Evolutionary conservation across 129 eudicot species (phyloP).

Genomic region (Flaveria ramosissima): DNA sequence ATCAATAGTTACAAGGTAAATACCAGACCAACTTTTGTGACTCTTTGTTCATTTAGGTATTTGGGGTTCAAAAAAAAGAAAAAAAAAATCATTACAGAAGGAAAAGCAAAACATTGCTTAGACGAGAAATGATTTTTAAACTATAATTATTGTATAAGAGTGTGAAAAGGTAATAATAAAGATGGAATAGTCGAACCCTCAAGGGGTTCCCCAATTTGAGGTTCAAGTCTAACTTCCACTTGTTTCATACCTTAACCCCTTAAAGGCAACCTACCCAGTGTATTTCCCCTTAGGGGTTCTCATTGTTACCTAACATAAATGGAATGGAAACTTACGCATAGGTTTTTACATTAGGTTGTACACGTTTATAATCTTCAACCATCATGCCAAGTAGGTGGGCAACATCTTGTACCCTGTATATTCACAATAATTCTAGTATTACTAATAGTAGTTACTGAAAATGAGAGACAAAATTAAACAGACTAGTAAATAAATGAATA

Average conservation of each 20-base stretch:
- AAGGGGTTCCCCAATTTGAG: not conserved
- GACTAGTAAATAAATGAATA: not conserved
- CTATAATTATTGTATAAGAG: not conserved
- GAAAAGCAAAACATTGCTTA: constrained; percentile 10
- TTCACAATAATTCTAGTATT: constrained; percentile 18
- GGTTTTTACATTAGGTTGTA: constrained; percentile 92
- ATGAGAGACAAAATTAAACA: not conserved
- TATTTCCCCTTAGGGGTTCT: not conserved
- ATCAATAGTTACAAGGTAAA: constrained; percentile 12
- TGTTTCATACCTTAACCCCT: not conserved
- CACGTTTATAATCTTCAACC: constrained; percentile 81
- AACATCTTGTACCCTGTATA: constrained; percentile 90
- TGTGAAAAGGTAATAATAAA: not conserved
- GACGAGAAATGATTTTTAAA: not conserved
- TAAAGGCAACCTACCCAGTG: not conserved
- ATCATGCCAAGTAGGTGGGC: constrained; percentile 96
- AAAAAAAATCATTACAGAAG: not conserved
- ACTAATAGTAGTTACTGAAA: not conserved
- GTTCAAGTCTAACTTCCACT: not conserved
- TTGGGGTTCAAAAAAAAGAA: not conserved
- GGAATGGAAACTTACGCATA: constrained; percentile 71
- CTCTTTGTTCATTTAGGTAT: not conserved
- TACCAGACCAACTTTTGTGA: constrained; percentile 12
- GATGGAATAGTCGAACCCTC: not conserved
- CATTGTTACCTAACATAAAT: not conserved